phyloP scores from a whole-genome alignment of 768 basidiomycete species.

The Trametes maxima region DNA sequence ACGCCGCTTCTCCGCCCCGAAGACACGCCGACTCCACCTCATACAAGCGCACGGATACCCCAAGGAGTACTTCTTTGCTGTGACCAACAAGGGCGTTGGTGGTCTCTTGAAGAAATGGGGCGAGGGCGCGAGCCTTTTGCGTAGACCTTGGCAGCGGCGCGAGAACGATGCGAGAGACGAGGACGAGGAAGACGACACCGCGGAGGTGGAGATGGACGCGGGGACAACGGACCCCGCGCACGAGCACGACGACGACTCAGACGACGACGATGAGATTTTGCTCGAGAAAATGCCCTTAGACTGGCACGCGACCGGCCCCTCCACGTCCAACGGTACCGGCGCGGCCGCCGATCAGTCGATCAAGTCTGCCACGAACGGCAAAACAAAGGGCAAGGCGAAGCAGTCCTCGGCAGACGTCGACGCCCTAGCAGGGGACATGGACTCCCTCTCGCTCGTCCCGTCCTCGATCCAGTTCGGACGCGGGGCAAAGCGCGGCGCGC shows the following conservation, averaged over 20 bases:
- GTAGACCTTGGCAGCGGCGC: constrained; percentile 68
- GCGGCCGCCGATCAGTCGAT: constrained; percentile 5
- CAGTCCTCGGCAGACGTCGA: constrained; percentile 39
- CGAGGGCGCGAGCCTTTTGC: constrained; percentile 78
- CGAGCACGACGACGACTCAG: constrained; percentile 13
- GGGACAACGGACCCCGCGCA: neutral
- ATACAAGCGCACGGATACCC: constrained; percentile 83
- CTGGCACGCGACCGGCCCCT: constrained; percentile 19
- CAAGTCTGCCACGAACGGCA: constrained; percentile 22
- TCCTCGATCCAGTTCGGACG: constrained; percentile 72
- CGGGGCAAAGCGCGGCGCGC: constrained; percentile 42
- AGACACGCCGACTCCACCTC: constrained; percentile 76
- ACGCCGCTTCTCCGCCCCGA: constrained; percentile 69
- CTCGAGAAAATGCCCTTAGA: constrained; percentile 12
- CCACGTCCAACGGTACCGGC: constrained; percentile 16
- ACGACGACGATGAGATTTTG: constrained; percentile 18
- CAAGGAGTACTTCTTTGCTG: constrained; percentile 88
- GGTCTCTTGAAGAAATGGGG: constrained; percentile 80
- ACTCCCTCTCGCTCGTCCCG: constrained; percentile 62
- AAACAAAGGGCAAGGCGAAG: neutral
- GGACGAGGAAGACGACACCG: constrained; percentile 30
- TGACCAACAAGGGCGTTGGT: constrained; percentile 90
- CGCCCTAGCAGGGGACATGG: constrained; percentile 49
- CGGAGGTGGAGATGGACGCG: constrained; percentile 14
- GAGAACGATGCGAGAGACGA: constrained; percentile 29